phyloP scores from a whole-genome alignment of 108 stramenopile genomes.

The Discostella stelligeroides region DNA sequence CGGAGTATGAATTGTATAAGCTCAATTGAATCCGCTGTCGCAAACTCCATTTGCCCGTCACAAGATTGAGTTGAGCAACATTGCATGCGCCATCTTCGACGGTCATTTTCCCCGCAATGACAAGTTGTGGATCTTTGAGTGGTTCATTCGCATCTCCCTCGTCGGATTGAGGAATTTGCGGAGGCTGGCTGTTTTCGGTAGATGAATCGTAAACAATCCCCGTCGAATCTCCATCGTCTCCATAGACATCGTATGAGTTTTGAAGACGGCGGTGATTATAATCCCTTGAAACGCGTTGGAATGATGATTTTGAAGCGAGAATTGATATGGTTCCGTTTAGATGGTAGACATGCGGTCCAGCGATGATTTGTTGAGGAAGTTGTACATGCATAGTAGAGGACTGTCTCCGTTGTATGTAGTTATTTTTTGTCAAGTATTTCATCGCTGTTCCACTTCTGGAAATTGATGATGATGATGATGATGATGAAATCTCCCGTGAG shows the following conservation, averaged over 20 bases:
- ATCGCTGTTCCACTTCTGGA: no score
- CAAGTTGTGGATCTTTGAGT: conserved; percentile 63
- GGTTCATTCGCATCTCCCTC: conserved; percentile 5
- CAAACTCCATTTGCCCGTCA: conserved; percentile 72
- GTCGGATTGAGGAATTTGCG: conserved; percentile 2
- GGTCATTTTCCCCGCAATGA: conserved; percentile 86
- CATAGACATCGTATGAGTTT: neutral
- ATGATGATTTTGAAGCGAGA: neutral
- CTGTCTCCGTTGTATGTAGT: neutral
- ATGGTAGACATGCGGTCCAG: conserved; percentile 1
- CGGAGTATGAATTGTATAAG: conserved; percentile 87
- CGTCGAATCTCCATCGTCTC: neutral
- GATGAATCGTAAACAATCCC: conserved; percentile 16
- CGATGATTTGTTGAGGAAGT: neutral
- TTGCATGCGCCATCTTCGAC: conserved; percentile 84
- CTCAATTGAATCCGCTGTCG: conserved; percentile 79
- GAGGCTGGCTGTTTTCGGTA: conserved; percentile 6
- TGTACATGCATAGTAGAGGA: neutral
- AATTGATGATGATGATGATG: neutral
- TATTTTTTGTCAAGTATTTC: no score
- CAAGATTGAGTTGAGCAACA: conserved; percentile 78
- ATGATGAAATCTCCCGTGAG: neutral
- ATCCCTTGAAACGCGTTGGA: neutral
- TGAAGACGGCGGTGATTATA: neutral
- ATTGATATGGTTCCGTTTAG: neutral